These are phyloP conservation scores for Fragaria ananassa DNA, from an alignment of 306 rosid genomes.

Conservation along the genomic window DNA sequence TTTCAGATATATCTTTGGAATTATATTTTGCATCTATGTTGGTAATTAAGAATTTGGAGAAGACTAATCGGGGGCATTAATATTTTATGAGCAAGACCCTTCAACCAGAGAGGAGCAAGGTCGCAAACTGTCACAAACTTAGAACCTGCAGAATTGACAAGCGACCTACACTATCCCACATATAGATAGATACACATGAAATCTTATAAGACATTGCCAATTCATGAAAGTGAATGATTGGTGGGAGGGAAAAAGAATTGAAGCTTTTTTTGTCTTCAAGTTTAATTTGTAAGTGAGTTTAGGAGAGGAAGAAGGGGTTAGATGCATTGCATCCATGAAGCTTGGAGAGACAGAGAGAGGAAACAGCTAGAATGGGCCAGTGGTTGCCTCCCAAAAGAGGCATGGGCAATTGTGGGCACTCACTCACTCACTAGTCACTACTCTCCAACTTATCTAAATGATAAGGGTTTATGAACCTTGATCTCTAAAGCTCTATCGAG, in stretches of 20 bases:
- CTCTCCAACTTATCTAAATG: conserved; percentile 51
- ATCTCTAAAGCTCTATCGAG: conserved; percentile 35
- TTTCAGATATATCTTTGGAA: background rate
- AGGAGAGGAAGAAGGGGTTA: conserved; percentile 25
- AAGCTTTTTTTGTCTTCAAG: conserved; percentile 21
- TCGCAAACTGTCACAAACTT: background rate
- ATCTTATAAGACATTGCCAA: conserved; percentile 82
- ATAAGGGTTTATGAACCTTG: conserved; percentile 45
- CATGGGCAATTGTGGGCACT: conserved; percentile 48
- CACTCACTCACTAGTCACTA: conserved; percentile 10
- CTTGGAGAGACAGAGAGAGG: conserved; percentile 48
- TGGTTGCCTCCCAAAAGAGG: conserved; percentile 39
- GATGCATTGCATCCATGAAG: conserved; percentile 76
- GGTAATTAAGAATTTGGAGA: conserved; percentile 5
- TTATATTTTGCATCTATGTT: background rate
- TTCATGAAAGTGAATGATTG: conserved; percentile 76
- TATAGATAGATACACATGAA: conserved; percentile 36
- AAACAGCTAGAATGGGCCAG: conserved; percentile 67
- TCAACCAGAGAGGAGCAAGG: background rate
- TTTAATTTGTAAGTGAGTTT: conserved; percentile 2
- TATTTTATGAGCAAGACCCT: conserved; percentile 9
- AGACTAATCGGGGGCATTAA: conserved; percentile 13
- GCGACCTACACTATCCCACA: conserved; percentile 39
- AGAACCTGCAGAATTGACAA: conserved; percentile 19
- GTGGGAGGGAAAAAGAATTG: conserved; percentile 14